Evolutionary conservation across 2,329 filamentous ascomycete genomes (phyloP), one percentile per base, ranked within the genome.

Genomic region (Colletotrichum zoysiae): DNA sequence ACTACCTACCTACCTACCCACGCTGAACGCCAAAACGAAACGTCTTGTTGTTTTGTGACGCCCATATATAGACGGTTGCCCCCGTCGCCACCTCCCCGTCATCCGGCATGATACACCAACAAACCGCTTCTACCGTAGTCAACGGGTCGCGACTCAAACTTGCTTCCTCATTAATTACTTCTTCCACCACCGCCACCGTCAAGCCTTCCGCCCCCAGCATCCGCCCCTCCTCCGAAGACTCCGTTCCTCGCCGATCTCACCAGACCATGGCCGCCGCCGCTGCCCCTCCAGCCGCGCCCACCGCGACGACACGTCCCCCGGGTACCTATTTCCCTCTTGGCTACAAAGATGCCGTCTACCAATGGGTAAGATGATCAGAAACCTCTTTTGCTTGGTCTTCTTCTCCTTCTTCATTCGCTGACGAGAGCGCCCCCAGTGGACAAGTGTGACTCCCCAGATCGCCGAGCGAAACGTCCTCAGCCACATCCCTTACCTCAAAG

Each of bases 391-490:
- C 26, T 55, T 14, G 3, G 46, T 26, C 26, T 26, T 51, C 12
- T n/a, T 44, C 46, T 14, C 33, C 14, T 42, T 35, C 14, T 42
- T 35, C 61, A 26, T 65, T 70, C 73, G 38, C 73, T 73, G 59
- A 76, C 68, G 56, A 56, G 53, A 67, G 76, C 75, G 74, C 61
- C 62, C 77, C 50, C 78, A 95, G 95, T 99, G 96, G 96, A 89
- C 91, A 14, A 92, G 90, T 74, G 84, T 96, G n/a, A 91, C 95
- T 1, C 93, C 96, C 3, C 91, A 92, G 23, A 87, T 91, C 35
- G 95, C 95, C 16, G 96, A 99, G 83, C 93, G 95, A 79, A 92
- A 90, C 77, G 95, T 99, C 40, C 89, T 99, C 75, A 92, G 91
- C 71, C 93, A 92, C 80, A 90, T 99, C 48, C 96, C 96, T 6